Conservation (phyloP, 495 filamentous ascomycete species). For the Penicillium herquei region DNA sequence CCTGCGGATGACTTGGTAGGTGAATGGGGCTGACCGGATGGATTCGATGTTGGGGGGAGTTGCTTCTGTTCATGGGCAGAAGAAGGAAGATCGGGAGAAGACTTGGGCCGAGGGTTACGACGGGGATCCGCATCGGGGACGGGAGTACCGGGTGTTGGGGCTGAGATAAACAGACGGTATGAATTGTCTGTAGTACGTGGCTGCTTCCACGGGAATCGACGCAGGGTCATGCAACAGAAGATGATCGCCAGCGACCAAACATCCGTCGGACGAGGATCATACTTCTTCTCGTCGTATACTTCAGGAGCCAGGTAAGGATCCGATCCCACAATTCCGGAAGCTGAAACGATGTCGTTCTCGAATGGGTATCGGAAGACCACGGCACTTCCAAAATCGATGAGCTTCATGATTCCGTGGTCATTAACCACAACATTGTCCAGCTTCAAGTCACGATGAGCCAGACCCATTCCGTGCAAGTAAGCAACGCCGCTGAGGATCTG, state of each 20-base stretch:
- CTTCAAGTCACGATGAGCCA: conserved; percentile 95
- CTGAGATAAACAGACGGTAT: conserved; percentile 84
- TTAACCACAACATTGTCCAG: conserved; percentile 98
- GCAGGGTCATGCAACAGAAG: conserved; percentile 97
- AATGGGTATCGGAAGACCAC: conserved; percentile 97
- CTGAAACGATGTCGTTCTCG: conserved; percentile 83
- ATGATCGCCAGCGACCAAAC: conserved; percentile 99
- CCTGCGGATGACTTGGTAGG: conserved; percentile 12
- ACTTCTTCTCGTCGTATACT: conserved; percentile 91
- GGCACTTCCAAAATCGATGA: conserved; percentile 98
- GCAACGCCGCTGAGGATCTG: conserved; percentile 96
- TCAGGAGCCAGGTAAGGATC: conserved; percentile 97
- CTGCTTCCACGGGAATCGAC: conserved; percentile 96
- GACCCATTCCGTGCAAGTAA: conserved; percentile 94
- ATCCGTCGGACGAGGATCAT: conserved; percentile 91
- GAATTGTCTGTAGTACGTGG: conserved; percentile 91
- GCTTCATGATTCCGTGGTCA: conserved; percentile 97
- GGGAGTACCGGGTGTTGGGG: conserved; percentile 57
- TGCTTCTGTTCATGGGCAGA: conserved; percentile 27
- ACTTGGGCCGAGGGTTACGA: conserved; percentile 36
- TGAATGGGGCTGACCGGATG: conserved; percentile 11
- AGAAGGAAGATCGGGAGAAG: conserved; percentile 35
- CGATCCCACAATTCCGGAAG: conserved; percentile 95
- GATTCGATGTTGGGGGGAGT: conserved; percentile 11
- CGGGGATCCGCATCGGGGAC: conserved; percentile 45